phyloP scores from a whole-genome alignment of 2,329 filamentous ascomycete genomes.

The Colletotrichum sp. region DNA sequence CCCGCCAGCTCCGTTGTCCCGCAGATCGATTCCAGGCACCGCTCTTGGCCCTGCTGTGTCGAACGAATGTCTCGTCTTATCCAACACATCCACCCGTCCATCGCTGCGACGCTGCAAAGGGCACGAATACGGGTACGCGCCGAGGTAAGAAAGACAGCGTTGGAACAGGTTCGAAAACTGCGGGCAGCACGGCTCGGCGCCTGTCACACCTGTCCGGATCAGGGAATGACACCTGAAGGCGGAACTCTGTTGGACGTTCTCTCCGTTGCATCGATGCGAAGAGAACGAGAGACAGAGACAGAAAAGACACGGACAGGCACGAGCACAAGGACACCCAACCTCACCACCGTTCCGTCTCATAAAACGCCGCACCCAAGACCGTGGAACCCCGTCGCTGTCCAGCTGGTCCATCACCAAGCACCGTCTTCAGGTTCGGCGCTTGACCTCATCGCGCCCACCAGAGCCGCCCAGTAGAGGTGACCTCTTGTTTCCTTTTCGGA shows the following conservation, averaged over 20 bases:
- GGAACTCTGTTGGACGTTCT: not conserved
- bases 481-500: not conserved
- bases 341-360: not conserved
- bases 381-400: not conserved
- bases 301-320: not conserved
- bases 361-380: conserved; percentile 11
- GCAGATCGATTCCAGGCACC: conserved; percentile 17
- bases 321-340: not conserved
- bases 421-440: not conserved
- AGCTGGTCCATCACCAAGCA: not conserved
- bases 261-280: not conserved
- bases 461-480: not conserved
- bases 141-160: not conserved
- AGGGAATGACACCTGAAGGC: not conserved
- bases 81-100: not conserved
- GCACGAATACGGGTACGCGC: not conserved
- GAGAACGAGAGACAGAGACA: not conserved
- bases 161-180: not conserved
- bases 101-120: not conserved
- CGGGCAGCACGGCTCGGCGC: not conserved
- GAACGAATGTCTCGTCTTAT: not conserved
- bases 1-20: not conserved
- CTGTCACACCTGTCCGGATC: not conserved
- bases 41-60: conserved; percentile 5
- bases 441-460: conserved; percentile 1